A percentile compares a stretch with the other conserved stretches of the same genome.
Evolutionary conservation across 805 yeast species (phyloP).

Genomic region (Clavispora fructus): DNA sequence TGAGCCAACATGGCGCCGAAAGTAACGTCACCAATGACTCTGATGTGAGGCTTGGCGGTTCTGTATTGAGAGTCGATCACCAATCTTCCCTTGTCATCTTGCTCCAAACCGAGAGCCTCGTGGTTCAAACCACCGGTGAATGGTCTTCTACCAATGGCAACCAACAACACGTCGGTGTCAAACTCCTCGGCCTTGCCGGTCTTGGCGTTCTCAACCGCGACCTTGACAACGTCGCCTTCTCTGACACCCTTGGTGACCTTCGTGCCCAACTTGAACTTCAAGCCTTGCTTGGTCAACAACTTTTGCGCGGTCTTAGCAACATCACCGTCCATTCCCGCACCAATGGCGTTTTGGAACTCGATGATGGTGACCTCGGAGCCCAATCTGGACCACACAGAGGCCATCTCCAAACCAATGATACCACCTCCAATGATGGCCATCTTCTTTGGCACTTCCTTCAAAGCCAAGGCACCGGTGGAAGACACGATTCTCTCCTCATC

Average conservation of each 20-base stretch:
- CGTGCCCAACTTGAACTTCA: slow-evolving; percentile 87
- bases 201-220: slow-evolving; percentile 87
- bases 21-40: slow-evolving; percentile 97
- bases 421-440: slow-evolving; percentile 97
- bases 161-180: slow-evolving; percentile 89
- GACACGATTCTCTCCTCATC: slow-evolving; percentile 97
- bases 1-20: slow-evolving; percentile 99
- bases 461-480: slow-evolving; percentile 84
- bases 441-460: slow-evolving; percentile 88
- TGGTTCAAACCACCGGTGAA: slow-evolving; percentile 84
- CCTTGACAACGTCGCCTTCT: slow-evolving; percentile 81
- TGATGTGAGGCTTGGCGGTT: slow-evolving; percentile 87
- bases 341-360: slow-evolving; percentile 86
- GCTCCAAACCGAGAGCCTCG: slow-evolving; percentile 84
- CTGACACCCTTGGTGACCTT: slow-evolving; percentile 85
- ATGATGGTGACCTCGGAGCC: slow-evolving; percentile 94
- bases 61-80: slow-evolving; percentile 92
- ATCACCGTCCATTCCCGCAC: slow-evolving; percentile 98
- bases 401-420: slow-evolving; percentile 99
- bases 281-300: slow-evolving; percentile 88
- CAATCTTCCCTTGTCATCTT: slow-evolving; percentile 87
- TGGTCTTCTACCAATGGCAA: slow-evolving; percentile 99
- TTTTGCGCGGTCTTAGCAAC: slow-evolving; percentile 87
- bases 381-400: slow-evolving; percentile 92
- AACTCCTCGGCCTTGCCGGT: slow-evolving; percentile 71